Percentiles rank a stretch among this genome's conserved stretches.
Evolutionary conservation across 345 rosid species (phyloP).

Genomic region (Linum lewisii): DNA sequence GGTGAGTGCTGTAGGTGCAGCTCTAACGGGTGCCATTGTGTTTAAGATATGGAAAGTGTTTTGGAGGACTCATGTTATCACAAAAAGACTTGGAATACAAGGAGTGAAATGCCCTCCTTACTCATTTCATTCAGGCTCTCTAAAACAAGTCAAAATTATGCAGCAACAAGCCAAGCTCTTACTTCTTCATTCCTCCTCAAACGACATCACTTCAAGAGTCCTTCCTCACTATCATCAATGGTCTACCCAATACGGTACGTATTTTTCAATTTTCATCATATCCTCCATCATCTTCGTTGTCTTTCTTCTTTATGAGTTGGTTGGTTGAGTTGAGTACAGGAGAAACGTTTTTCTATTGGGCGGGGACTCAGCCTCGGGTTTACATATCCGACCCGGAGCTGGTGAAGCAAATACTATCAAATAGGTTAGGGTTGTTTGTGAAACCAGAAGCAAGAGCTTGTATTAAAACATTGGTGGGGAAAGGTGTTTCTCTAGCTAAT

Average conservation of each 20-base stretch:
- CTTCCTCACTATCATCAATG: conserved; percentile 22
- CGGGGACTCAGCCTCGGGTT: conserved; percentile 69
- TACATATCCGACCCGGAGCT: conserved; percentile 71
- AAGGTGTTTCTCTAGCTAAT: conserved; percentile 60
- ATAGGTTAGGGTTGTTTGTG: conserved; percentile 57
- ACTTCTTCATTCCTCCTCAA: conserved; percentile 15
- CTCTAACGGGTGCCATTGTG: not conserved
- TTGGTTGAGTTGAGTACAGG: no score
- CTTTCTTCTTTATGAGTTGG: no score
- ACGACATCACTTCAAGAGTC: conserved; percentile 21
- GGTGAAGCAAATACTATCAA: conserved; percentile 51
- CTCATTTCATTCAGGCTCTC: conserved; percentile 22
- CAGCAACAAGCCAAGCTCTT: conserved; percentile 3
- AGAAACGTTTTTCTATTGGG: conserved; percentile 69
- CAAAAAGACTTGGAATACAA: conserved; percentile 19
- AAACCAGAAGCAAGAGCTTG: conserved; percentile 47
- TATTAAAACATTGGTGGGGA: conserved; percentile 57
- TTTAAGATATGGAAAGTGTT: conserved; percentile 7
- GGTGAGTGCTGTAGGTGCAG: conserved; percentile 5
- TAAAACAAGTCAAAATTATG: conserved; percentile 13
- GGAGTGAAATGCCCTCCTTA: conserved; percentile 27
- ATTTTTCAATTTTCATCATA: not conserved
- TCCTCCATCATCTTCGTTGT: not conserved
- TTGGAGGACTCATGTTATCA: conserved; percentile 28
- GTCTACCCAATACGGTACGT: conserved; percentile 19